Evolutionary conservation across 2,329 filamentous ascomycete species (phyloP).

Genomic region (Aspergillus ochraceus): DNA sequence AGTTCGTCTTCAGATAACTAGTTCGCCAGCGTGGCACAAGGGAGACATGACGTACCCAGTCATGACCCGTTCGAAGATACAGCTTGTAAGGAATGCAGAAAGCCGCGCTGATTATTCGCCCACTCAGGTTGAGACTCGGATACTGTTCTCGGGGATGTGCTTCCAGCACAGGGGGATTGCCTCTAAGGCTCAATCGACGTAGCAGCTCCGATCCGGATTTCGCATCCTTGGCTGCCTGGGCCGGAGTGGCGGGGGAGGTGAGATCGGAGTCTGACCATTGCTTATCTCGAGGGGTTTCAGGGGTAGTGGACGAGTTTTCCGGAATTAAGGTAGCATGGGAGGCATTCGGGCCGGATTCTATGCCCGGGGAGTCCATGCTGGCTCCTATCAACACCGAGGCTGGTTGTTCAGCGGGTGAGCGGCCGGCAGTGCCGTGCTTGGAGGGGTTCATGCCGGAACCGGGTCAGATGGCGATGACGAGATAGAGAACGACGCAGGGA

Average conservation of each 20-base stretch:
- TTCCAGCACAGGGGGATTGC: constrained; percentile 44
- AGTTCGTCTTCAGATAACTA: constrained; percentile 4
- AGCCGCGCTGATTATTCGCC: constrained; percentile 63
- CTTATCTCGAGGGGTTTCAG: not conserved
- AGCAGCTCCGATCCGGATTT: constrained; percentile 52
- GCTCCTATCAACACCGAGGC: not conserved
- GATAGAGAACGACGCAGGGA: not conserved
- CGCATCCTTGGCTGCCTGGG: constrained; percentile 46
- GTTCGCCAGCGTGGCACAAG: not conserved
- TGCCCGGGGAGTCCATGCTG: not conserved
- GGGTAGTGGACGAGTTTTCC: not conserved
- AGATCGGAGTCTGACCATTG: constrained; percentile 15
- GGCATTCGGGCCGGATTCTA: not conserved
- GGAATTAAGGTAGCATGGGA: not conserved
- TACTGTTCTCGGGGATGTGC: constrained; percentile 57
- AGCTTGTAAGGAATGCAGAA: constrained; percentile 65
- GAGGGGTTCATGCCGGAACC: not conserved
- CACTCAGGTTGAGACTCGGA: constrained; percentile 59
- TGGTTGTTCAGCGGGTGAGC: not conserved
- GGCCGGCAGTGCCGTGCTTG: not conserved
- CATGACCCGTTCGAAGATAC: constrained; percentile 50
- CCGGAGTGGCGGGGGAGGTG: constrained; percentile 33
- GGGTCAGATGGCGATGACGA: constrained; percentile 6
- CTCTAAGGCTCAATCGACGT: constrained; percentile 51
- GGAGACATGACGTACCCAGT: constrained; percentile 52